Evolutionary conservation across 148 eudicot species (phyloP).

Genomic region (Polygonum aviculare): DNA sequence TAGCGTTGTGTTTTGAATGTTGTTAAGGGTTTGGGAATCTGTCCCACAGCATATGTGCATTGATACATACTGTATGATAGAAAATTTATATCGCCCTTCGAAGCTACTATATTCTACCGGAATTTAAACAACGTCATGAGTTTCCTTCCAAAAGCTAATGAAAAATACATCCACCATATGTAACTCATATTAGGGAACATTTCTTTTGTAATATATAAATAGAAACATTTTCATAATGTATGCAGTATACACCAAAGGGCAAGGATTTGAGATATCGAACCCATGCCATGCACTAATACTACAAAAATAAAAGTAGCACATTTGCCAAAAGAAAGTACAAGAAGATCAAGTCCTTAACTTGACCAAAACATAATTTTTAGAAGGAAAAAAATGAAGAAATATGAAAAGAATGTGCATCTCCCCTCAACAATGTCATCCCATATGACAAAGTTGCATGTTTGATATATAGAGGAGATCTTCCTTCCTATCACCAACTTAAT

Average conservation of each 20-base stretch:
- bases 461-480: not conserved
- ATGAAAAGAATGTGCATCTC: not conserved
- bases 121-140: no score
- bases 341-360: not conserved
- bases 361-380: not conserved
- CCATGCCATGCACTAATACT: not conserved
- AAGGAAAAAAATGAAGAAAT: not conserved
- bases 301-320: not conserved
- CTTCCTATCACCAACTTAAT: not conserved
- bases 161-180: no score
- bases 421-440: slow-evolving; percentile 5
- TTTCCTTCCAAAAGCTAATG: no score
- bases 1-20: no score
- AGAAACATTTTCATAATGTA: not conserved
- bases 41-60: no score
- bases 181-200: no score
- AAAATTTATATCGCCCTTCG: no score
- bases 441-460: slow-evolving; percentile 3
- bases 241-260: not conserved
- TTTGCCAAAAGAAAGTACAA: not conserved
- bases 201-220: not conserved
- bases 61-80: no score
- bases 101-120: no score
- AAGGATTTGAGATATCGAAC: not conserved
- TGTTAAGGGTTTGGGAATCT: no score